Conservation (phyloP, 2,329 filamentous ascomycete genomes). For the Neoascochyta sp. region DNA sequence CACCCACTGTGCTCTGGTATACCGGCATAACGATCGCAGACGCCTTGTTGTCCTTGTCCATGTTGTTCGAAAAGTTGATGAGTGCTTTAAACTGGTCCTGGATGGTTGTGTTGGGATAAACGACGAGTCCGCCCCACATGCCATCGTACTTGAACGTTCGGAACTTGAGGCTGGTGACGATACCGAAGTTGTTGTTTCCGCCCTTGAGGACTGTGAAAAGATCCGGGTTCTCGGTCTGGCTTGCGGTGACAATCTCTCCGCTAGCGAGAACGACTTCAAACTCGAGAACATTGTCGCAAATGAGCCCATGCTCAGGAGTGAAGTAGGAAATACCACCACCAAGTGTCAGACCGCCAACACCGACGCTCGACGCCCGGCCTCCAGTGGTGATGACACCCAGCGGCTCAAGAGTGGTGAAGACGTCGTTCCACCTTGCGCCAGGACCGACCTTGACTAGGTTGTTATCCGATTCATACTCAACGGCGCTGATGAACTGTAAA, state of each 20-base stretch:
- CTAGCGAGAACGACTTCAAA: constrained; percentile 35
- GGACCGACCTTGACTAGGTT: constrained; percentile 19
- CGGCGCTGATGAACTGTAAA: constrained; percentile 16
- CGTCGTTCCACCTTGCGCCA: constrained; percentile 24
- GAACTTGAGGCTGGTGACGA: constrained; percentile 31
- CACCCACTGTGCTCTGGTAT: constrained; percentile 11
- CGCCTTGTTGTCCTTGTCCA: constrained; percentile 15
- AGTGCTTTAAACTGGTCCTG: constrained; percentile 22
- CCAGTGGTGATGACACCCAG: constrained; percentile 20
- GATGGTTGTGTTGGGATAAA: constrained; percentile 14
- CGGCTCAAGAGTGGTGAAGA: constrained; percentile 23
- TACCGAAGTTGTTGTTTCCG: constrained; percentile 35
- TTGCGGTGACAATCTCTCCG: constrained; percentile 24
- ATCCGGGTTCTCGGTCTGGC: constrained; percentile 18
- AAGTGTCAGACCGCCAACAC: constrained; percentile 23
- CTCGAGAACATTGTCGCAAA: constrained; percentile 31
- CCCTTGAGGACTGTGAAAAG: constrained; percentile 34
- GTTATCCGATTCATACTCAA: constrained; percentile 14
- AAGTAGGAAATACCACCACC: constrained; percentile 33
- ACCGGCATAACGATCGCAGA: constrained; percentile 18
- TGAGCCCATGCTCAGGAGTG: constrained; percentile 22
- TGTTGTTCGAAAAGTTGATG: constrained; percentile 16
- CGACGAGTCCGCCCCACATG: constrained; percentile 37
- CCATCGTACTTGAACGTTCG: constrained; percentile 18
- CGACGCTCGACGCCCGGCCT: constrained; percentile 22